phyloP scores from a whole-genome alignment of 306 rosid species.

The Crataegus laevigata region DNA sequence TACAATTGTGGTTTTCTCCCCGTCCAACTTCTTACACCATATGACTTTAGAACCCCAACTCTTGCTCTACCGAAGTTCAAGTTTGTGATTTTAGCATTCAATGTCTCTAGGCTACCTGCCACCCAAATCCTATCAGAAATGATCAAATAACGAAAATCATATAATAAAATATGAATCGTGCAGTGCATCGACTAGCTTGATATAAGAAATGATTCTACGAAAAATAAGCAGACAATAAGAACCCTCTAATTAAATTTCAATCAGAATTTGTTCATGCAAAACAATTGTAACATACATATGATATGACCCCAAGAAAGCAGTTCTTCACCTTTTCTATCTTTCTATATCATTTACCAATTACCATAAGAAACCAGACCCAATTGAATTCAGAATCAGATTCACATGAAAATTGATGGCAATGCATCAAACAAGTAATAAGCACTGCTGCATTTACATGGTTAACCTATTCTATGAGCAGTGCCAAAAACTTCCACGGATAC shows the following conservation, averaged over 20 bases:
- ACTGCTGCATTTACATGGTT: neutral
- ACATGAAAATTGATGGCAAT: neutral
- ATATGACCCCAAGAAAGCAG: no score
- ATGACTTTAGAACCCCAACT: conserved; percentile 26
- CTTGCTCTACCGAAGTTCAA: conserved; percentile 33
- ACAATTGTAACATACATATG: neutral
- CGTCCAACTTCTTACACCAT: conserved; percentile 46
- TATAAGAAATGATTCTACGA: neutral
- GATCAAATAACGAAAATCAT: neutral
- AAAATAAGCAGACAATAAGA: neutral
- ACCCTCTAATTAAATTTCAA: neutral
- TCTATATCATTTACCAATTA: neutral
- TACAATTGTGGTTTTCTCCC: conserved; percentile 32
- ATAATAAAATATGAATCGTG: neutral
- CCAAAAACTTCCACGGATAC: neutral
- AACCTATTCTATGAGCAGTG: neutral
- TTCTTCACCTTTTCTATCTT: neutral
- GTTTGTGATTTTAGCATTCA: conserved; percentile 37
- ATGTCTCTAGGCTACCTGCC: conserved; percentile 62
- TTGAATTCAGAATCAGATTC: neutral
- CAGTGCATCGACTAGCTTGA: neutral
- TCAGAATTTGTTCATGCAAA: neutral
- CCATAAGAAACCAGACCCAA: neutral
- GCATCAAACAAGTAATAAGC: neutral
- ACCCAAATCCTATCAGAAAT: neutral